A percentile compares a stretch with the other conserved stretches of the same genome.
Evolutionary conservation across 2,329 filamentous ascomycete genomes (phyloP).

Genomic region (Fusarium sp.): DNA sequence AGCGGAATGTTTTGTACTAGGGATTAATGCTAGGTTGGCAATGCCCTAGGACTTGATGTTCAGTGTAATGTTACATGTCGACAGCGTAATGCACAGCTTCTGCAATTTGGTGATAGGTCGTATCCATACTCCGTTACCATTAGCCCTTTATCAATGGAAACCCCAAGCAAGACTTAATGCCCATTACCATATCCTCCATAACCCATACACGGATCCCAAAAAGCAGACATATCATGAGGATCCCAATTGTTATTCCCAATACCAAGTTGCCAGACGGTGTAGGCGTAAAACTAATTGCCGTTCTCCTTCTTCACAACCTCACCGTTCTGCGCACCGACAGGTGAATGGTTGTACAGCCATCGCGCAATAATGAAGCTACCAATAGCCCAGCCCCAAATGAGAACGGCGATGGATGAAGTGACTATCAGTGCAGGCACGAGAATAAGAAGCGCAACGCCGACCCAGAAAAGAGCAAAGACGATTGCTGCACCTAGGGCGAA

Average conservation of each 20-base stretch:
- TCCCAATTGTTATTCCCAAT: slow-evolving; percentile 17
- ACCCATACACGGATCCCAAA: slow-evolving; percentile 21
- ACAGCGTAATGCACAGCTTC: not conserved
- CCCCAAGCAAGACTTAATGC: slow-evolving; percentile 5
- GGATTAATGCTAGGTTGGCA: slow-evolving; percentile 4
- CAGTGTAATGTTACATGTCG: slow-evolving; percentile 11
- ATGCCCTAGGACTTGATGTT: not conserved
- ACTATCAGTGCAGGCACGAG: slow-evolving; percentile 77
- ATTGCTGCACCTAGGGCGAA: slow-evolving; percentile 73
- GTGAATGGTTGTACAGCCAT: slow-evolving; percentile 59
- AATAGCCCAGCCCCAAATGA: slow-evolving; percentile 76
- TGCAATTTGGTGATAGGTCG: not conserved
- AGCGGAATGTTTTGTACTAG: slow-evolving; percentile 3
- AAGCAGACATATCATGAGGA: slow-evolving; percentile 26
- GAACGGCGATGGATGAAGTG: slow-evolving; percentile 70
- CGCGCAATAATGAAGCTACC: slow-evolving; percentile 66
- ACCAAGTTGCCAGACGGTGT: slow-evolving; percentile 12
- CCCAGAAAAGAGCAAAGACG: slow-evolving; percentile 75
- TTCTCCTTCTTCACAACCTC: slow-evolving; percentile 44
- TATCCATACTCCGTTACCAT: not conserved
- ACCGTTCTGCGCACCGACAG: slow-evolving; percentile 42
- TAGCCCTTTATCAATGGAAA: not conserved
- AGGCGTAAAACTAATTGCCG: slow-evolving; percentile 25
- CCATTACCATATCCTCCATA: slow-evolving; percentile 2
- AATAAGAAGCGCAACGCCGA: slow-evolving; percentile 73